Evolutionary conservation across 805 yeast genomes (phyloP), one percentile per base, ranked within the genome.

Genomic region (Cyberlindnera mississippiensis): DNA sequence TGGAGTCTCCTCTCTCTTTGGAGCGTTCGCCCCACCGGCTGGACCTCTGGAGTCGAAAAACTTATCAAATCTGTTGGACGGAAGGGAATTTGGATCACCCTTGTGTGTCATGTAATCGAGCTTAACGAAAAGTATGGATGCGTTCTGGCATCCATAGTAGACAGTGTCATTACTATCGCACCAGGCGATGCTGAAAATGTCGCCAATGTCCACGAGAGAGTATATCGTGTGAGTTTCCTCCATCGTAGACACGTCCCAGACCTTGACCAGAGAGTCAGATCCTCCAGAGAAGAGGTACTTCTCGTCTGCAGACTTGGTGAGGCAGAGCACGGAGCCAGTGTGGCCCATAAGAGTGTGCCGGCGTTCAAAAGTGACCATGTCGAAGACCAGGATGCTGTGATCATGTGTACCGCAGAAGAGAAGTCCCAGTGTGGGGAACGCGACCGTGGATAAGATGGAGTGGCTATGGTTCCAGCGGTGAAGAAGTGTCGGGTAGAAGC

Each of bases 31-130:
- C 8, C 33, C 38, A 4, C 89, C 91, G 2, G 91, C 83, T 0
- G 95, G 93, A 1, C 96, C 96, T 38, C 69, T 72, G 3, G 97
- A 90, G 59, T 91, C 97, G 59, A 93, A 91, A 53, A 91, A 93
- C 54, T 77, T 79, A 60, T 87, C 87, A 57, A 76, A 88, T 51
- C 95, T 71, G 53, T 75, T 73, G 44, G 82, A 80, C 4, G 83
- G 90, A 59, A 76, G 60, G 33, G 66, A 66, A 40, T 57, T 63
- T 19, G 61, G 54, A 50, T 62, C 62, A 14, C 49, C 50, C 13
- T 57, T 55, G 32, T 58, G 53, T n/a, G 51, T 35, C 32, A 55
- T 51, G 26, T 55, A 56, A 11, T 55, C 48, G 7, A 61, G 44
- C 34, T 73, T 73, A 43, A 86, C 80, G 79, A 85, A 91, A 32